Conservation (phyloP, 2,329 filamentous ascomycete genomes). For the Huntiella moniliformis region DNA sequence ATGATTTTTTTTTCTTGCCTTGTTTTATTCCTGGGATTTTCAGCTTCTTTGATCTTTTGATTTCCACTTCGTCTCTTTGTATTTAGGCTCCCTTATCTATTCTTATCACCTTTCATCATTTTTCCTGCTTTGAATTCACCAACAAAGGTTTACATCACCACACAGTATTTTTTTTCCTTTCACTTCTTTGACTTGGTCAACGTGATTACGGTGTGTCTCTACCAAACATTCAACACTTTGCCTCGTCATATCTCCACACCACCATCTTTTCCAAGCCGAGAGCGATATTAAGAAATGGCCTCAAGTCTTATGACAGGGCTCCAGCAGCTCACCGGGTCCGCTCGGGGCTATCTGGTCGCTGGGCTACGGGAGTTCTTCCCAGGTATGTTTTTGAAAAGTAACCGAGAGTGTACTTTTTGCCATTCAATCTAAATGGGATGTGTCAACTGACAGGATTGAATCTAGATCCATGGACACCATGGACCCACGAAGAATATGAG, state of each 20-base stretch:
- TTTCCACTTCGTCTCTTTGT: not conserved
- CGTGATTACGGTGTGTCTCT: not conserved
- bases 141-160: not conserved
- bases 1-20: too few relatives aligned
- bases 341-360: not conserved
- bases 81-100: not conserved
- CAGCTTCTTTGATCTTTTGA: not conserved
- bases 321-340: not conserved
- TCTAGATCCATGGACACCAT: constrained; percentile 2
- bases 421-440: not conserved
- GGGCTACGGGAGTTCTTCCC: not conserved
- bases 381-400: not conserved
- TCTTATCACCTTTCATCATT: not conserved
- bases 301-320: not conserved
- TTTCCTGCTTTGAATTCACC: not conserved
- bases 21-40: too few relatives aligned
- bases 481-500: constrained; percentile 3
- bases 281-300: not conserved
- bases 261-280: not conserved
- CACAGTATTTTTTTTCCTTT: not conserved
- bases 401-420: not conserved
- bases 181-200: not conserved
- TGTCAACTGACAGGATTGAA: not conserved
- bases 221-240: not conserved
- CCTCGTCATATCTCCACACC: not conserved